Evolutionary conservation across 78 protist genomes (phyloP).

Genomic region (Emiliania huxleyi): DNA sequence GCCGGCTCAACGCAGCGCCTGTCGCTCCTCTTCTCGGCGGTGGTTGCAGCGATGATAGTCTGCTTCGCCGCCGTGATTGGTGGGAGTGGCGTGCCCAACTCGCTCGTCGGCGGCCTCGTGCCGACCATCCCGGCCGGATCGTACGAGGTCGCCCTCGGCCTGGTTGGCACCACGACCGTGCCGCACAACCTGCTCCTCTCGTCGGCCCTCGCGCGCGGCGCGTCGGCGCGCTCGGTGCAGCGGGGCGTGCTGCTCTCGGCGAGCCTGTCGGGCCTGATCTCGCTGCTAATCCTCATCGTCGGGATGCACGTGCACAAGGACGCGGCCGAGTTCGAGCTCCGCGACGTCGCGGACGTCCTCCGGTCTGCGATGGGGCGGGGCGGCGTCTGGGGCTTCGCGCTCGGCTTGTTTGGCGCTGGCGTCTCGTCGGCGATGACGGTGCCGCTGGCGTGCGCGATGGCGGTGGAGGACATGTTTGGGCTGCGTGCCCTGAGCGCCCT

Average conservation of each 20-base stretch:
- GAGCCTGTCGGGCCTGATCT: background rate
- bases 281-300: background rate
- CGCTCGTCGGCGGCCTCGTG: too few species aligned
- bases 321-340: background rate
- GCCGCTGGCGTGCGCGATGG: too few species aligned
- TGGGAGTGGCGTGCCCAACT: too few species aligned
- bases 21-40: too few species aligned
- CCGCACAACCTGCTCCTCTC: background rate
- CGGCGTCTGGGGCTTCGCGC: background rate
- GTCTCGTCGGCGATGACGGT: too few species aligned
- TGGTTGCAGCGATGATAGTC: too few species aligned
- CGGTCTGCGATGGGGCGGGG: background rate
- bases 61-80: too few species aligned
- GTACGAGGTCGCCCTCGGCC: too few species aligned
- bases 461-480: too few species aligned
- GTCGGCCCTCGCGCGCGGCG: too few species aligned
- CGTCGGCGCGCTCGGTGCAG: background rate
- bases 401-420: background rate
- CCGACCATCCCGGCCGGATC: too few species aligned
- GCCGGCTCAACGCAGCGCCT: background rate
- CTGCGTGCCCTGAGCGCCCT: too few species aligned
- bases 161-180: background rate
- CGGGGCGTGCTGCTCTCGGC: background rate
- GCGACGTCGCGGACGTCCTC: background rate
- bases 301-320: background rate